phyloP scores from a whole-genome alignment of 1,139 yeast species.

The Candida frijolesensis region DNA sequence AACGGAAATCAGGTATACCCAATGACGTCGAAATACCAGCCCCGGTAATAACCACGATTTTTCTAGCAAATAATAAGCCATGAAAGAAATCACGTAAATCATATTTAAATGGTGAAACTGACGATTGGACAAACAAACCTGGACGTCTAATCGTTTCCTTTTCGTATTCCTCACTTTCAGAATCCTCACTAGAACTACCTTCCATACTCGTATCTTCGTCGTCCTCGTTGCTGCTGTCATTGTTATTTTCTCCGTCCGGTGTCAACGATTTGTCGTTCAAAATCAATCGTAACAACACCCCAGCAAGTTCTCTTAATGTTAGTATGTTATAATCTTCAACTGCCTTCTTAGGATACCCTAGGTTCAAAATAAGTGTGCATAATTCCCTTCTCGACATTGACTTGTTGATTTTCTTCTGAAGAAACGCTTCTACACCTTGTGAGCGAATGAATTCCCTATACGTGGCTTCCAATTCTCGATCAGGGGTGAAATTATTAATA shows the following conservation, averaged over 20 bases:
- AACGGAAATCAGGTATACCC: constrained; percentile 93
- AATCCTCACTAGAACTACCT: constrained; percentile 2
- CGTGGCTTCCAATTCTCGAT: constrained; percentile 10
- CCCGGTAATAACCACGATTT: constrained; percentile 78
- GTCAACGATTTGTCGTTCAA: constrained; percentile 13
- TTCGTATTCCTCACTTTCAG: neutral
- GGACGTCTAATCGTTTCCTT: neutral
- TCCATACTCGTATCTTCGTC: neutral
- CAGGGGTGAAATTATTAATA: constrained; percentile 8
- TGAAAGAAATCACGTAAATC: constrained; percentile 7
- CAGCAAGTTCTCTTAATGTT: constrained; percentile 18
- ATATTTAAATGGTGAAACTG: constrained; percentile 6
- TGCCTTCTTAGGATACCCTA: constrained; percentile 37
- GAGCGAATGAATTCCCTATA: constrained; percentile 51
- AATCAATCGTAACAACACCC: constrained; percentile 19
- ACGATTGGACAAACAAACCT: neutral
- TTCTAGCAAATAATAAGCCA: constrained; percentile 25
- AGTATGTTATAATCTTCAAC: constrained; percentile 13
- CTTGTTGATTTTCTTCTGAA: constrained; percentile 55
- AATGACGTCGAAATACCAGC: constrained; percentile 92
- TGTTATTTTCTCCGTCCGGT: neutral
- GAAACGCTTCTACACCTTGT: constrained; percentile 57
- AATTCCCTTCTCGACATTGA: constrained; percentile 54
- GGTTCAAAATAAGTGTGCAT: constrained; percentile 39
- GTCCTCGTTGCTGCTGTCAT: no score